Percentiles rank a stretch among this genome's conserved stretches.
Conservation (phyloP, 2,329 filamentous ascomycete species). For the Curvularia lunata region DNA sequence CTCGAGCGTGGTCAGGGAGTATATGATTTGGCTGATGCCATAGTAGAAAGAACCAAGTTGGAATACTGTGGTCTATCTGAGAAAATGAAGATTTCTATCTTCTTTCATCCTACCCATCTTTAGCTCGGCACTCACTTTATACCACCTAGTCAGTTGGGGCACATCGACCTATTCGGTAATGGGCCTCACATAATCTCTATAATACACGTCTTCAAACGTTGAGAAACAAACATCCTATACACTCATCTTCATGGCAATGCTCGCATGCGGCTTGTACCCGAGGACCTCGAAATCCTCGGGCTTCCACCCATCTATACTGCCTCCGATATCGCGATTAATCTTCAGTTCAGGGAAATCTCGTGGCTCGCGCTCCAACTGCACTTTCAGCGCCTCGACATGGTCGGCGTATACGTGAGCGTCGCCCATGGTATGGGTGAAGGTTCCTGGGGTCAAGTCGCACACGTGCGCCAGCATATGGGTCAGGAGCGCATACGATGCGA, state of each 20-base stretch:
- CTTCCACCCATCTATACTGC: conserved; percentile 88
- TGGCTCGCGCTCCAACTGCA: conserved; percentile 81
- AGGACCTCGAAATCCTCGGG: conserved; percentile 85
- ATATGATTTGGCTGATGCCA: too few species aligned
- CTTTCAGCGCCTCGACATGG: conserved; percentile 84
- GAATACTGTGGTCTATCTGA: too few species aligned
- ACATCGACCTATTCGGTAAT: too few species aligned
- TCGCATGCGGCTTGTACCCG: conserved; percentile 89
- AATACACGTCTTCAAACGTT: neutral
- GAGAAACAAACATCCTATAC: conserved; percentile 61
- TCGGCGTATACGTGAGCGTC: conserved; percentile 97
- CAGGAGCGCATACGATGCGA: conserved; percentile 89
- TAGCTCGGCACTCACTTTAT: too few species aligned
- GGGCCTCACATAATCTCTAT: neutral
- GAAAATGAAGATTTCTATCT: too few species aligned
- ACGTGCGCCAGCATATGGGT: conserved; percentile 95
- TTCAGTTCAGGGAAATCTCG: conserved; percentile 79
- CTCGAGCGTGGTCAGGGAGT: too few species aligned
- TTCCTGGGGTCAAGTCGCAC: conserved; percentile 82
- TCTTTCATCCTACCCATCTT: too few species aligned
- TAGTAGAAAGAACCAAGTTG: too few species aligned
- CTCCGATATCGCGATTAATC: conserved; percentile 70
- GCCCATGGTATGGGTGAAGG: conserved; percentile 93
- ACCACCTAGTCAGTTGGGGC: too few species aligned
- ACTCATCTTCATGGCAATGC: conserved; percentile 98